Conservation (phyloP, 164 flowering plant species). For the Hamamelis virginiana region DNA sequence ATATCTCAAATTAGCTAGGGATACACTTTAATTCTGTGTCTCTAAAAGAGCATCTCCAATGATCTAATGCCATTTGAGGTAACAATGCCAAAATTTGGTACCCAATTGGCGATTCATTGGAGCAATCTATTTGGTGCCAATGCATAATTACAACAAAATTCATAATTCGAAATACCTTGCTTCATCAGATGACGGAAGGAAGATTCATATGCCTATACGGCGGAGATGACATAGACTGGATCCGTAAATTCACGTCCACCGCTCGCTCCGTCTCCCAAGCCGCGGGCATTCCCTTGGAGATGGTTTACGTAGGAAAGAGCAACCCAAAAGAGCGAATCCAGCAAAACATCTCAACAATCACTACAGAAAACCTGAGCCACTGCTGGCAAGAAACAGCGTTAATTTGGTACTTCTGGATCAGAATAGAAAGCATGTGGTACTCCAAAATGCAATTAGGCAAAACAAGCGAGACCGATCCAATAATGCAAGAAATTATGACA, state of each 20-base stretch:
- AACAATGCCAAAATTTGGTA: too few relatives aligned
- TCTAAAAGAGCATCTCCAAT: too few relatives aligned
- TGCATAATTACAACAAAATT: too few relatives aligned
- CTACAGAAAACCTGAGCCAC: constrained; percentile 12
- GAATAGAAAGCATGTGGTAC: constrained; percentile 22
- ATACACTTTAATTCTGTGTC: too few relatives aligned
- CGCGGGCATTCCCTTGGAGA: background rate
- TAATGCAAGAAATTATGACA: constrained; percentile 15
- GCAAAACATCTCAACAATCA: background rate
- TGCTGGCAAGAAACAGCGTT: constrained; percentile 3
- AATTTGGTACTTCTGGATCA: constrained; percentile 22
- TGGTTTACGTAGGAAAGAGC: constrained; percentile 3
- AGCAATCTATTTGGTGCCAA: too few relatives aligned
- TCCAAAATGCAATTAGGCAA: constrained; percentile 13
- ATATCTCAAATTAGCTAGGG: too few relatives aligned
- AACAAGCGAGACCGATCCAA: constrained; percentile 6
- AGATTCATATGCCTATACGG: background rate
- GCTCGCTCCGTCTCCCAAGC: background rate
- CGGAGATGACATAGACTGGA: background rate
- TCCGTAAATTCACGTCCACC: background rate
- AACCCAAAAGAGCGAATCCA: background rate
- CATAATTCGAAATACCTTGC: too few relatives aligned
- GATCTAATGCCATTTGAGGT: too few relatives aligned
- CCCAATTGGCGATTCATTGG: too few relatives aligned
- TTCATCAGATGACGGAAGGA: background rate